These are phyloP conservation scores for Beauveria medogensis DNA, from an alignment of 2,329 filamentous ascomycete species.

Conservation along the genomic window DNA sequence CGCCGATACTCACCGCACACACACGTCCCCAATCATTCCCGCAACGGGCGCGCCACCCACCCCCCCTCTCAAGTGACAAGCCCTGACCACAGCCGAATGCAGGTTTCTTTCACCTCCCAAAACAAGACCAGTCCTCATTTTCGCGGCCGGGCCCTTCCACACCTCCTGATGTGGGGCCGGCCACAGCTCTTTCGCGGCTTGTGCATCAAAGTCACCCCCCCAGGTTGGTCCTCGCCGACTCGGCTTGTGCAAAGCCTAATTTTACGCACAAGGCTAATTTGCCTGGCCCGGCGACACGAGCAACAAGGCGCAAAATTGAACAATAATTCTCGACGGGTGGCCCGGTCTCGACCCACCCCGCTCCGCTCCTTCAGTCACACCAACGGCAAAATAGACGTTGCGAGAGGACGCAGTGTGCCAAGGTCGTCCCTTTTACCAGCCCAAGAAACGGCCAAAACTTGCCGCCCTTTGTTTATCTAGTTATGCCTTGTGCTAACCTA, in stretches of 20 bases:
- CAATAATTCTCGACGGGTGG: neutral
- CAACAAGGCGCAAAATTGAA: neutral
- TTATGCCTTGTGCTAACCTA: no score
- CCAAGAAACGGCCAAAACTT: neutral
- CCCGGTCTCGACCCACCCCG: conserved; percentile 1
- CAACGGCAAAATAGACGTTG: neutral
- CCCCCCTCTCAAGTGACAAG: neutral
- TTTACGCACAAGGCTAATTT: neutral
- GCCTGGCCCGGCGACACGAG: neutral
- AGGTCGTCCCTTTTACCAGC: neutral
- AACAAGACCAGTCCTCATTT: neutral
- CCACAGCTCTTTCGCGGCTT: neutral
- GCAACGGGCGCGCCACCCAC: neutral
- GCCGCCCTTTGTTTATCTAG: no score
- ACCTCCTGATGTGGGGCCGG: conserved; percentile 4
- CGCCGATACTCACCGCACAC: neutral
- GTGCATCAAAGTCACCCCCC: neutral
- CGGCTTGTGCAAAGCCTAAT: neutral
- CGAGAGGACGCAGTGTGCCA: no score
- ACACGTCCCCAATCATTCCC: neutral
- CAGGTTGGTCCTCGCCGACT: neutral
- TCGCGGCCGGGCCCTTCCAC: conserved; percentile 6
- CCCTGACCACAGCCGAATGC: neutral
- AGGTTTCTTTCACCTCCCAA: neutral
- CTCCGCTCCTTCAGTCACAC: conserved; percentile 5